These are phyloP conservation scores for Ganoderma sinense DNA, from an alignment of 1,284 basidiomycete genomes.

Conservation along the genomic window DNA sequence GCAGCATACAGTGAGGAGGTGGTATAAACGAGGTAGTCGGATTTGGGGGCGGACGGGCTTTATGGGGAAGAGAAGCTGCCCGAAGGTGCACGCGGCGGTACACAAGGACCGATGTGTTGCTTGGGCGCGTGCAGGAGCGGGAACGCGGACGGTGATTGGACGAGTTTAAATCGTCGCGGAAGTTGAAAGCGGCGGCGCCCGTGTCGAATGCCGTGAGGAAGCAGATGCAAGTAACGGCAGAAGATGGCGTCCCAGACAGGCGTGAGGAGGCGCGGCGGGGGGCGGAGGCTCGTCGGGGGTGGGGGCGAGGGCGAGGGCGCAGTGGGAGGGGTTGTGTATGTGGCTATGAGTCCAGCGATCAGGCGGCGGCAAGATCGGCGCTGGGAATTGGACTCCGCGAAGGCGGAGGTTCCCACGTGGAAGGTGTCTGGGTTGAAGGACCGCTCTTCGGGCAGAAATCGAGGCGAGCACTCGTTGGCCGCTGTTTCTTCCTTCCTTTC, in stretches of 20 bases:
- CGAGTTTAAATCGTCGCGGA: conserved; percentile 28
- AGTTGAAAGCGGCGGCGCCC: conserved; percentile 16
- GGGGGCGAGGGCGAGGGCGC: neutral
- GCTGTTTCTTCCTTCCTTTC: conserved; percentile 30
- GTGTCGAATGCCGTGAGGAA: conserved; percentile 5
- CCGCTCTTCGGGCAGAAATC: conserved; percentile 25
- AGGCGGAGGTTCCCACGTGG: conserved; percentile 33
- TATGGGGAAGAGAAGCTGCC: conserved; percentile 11
- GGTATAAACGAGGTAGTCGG: neutral
- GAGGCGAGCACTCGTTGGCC: conserved; percentile 22
- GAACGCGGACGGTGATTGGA: conserved; percentile 24
- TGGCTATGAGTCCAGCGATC: conserved; percentile 33
- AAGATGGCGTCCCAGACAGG: neutral
- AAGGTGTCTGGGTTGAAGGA: conserved; percentile 34
- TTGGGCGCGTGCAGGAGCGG: conserved; percentile 10
- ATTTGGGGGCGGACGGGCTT: neutral
- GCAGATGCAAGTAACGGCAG: neutral
- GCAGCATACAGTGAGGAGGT: neutral
- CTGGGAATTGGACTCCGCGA: conserved; percentile 33
- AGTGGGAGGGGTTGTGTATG: conserved; percentile 18
- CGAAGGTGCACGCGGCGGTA: conserved; percentile 15
- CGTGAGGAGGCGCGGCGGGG: neutral
- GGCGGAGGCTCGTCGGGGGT: neutral
- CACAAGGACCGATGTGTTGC: conserved; percentile 18
- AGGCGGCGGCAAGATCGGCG: conserved; percentile 37